A percentile compares a stretch with the other conserved stretches of the same genome.
These are phyloP conservation scores for Phoma sp. DNA, from an alignment of 2,329 filamentous ascomycete species.

Conservation along the genomic window DNA sequence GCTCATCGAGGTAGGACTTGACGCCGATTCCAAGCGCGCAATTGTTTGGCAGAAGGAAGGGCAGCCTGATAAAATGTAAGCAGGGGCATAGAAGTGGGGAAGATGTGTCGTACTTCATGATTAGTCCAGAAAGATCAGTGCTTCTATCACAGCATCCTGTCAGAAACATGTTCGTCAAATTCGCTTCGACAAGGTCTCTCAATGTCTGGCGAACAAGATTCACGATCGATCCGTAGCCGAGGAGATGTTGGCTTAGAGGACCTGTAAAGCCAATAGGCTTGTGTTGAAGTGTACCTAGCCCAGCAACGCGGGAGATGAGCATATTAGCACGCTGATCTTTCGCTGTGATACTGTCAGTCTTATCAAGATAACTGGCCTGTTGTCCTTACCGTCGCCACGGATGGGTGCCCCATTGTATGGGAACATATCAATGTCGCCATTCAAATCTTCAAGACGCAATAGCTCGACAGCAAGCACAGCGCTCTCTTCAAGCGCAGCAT, in stretches of 20 bases:
- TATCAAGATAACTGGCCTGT: background rate
- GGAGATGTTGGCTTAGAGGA: slow-evolving; percentile 85
- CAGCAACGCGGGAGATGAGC: slow-evolving; percentile 85
- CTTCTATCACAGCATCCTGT: slow-evolving; percentile 78
- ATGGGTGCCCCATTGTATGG: slow-evolving; percentile 63
- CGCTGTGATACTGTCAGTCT: slow-evolving; percentile 52
- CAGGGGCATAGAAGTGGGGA: slow-evolving; percentile 28
- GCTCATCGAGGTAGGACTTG: slow-evolving; percentile 78
- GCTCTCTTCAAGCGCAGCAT: slow-evolving; percentile 72
- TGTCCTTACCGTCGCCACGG: slow-evolving; percentile 52
- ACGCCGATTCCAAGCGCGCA: slow-evolving; percentile 79
- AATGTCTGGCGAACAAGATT: slow-evolving; percentile 78
- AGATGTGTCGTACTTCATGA: slow-evolving; percentile 66
- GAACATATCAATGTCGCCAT: slow-evolving; percentile 68
- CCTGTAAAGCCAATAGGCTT: slow-evolving; percentile 90
- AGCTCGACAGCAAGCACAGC: slow-evolving; percentile 86
- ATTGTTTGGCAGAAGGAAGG: slow-evolving; percentile 73
- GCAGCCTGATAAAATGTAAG: slow-evolving; percentile 53
- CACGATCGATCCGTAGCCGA: slow-evolving; percentile 84
- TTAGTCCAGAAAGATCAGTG: slow-evolving; percentile 65
- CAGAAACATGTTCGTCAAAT: slow-evolving; percentile 79
- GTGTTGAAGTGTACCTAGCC: slow-evolving; percentile 81
- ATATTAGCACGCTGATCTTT: slow-evolving; percentile 79
- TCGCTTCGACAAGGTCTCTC: slow-evolving; percentile 83
- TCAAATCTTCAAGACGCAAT: slow-evolving; percentile 77